phyloP scores from a whole-genome alignment of 1,139 yeast genomes.

The Kazachstania sp. region DNA sequence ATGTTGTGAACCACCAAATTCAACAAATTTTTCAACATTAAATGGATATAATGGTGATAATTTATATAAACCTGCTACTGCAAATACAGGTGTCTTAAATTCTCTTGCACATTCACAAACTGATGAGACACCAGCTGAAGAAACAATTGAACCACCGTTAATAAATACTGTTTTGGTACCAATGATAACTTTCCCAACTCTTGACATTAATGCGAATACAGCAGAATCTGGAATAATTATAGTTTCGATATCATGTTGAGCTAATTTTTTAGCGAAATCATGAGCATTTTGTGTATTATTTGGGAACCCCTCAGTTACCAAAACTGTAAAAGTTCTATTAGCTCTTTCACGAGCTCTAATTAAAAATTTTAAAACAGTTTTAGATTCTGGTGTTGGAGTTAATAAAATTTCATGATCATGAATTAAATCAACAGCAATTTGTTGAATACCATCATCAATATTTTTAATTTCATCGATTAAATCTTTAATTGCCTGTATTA shows the following conservation, averaged over 20 bases:
- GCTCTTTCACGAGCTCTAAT: conserved; percentile 64
- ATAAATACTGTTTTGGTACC: conserved; percentile 91
- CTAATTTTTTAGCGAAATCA: conserved; percentile 66
- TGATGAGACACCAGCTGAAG: conserved; percentile 76
- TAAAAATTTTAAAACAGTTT: conserved; percentile 79
- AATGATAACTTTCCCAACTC: conserved; percentile 91
- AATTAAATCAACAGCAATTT: conserved; percentile 84
- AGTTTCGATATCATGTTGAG: conserved; percentile 82
- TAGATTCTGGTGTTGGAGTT: conserved; percentile 90
- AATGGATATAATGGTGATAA: conserved; percentile 91
- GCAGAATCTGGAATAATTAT: conserved; percentile 90
- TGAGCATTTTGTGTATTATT: conserved; percentile 73
- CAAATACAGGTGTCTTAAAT: conserved; percentile 89
- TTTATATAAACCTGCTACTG: conserved; percentile 90
- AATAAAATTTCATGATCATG: conserved; percentile 88
- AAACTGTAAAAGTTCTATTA: conserved; percentile 84
- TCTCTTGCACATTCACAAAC: conserved; percentile 96
- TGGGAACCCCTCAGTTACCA: conserved; percentile 89
- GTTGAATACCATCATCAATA: conserved; percentile 84
- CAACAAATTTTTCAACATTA: conserved; percentile 78
- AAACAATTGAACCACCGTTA: conserved; percentile 88
- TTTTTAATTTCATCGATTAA: conserved; percentile 85
- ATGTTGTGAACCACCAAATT: conserved; percentile 74
- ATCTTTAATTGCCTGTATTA: conserved; percentile 90
- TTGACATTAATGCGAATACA: conserved; percentile 90